Percentiles rank a stretch among this genome's conserved stretches.
These are phyloP conservation scores for Phytophthora ohioensis DNA, from an alignment of 352 stramenopile species.

Conservation along the genomic window DNA sequence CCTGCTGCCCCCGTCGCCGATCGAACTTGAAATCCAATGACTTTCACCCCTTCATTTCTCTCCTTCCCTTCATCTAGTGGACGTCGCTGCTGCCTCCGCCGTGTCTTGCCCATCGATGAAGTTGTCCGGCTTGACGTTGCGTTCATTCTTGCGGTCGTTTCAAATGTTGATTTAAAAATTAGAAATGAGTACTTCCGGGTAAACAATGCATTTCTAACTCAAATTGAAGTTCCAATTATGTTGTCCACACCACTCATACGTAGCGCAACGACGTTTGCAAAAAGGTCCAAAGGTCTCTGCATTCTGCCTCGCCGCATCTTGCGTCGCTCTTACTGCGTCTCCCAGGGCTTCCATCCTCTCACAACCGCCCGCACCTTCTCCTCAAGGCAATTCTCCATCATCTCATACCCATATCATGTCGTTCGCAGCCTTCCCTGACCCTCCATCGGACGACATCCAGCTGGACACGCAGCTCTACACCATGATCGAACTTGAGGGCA, in stretches of 20 bases:
- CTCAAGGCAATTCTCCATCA: background rate
- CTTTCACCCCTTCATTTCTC: conserved; percentile 19
- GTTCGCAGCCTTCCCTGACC: conserved; percentile 15
- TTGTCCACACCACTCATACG: background rate
- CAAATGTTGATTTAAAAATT: conserved; percentile 16
- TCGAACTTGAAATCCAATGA: conserved; percentile 51
- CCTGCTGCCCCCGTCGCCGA: conserved; percentile 46
- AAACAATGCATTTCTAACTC: conserved; percentile 6
- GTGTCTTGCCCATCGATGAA: background rate
- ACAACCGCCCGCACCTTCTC: background rate
- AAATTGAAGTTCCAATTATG: conserved; percentile 3
- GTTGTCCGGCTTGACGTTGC: background rate
- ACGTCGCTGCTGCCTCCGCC: background rate
- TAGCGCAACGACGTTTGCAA: background rate
- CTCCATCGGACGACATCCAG: conserved; percentile 20
- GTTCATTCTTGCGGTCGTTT: conserved; percentile 11
- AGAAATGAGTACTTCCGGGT: background rate
- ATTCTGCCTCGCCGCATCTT: background rate
- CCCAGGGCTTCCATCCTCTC: background rate
- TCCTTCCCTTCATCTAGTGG: background rate
- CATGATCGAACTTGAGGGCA: conserved; percentile 71
- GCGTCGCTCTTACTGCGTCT: conserved; percentile 4
- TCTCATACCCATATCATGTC: conserved; percentile 16
- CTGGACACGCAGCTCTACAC: conserved; percentile 57
- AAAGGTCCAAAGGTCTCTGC: background rate